A percentile compares a stretch with the other conserved stretches of the same genome.
These are phyloP conservation scores for Dujonia santamariae DNA, from an alignment of 1,139 yeast genomes.

Conservation along the genomic window DNA sequence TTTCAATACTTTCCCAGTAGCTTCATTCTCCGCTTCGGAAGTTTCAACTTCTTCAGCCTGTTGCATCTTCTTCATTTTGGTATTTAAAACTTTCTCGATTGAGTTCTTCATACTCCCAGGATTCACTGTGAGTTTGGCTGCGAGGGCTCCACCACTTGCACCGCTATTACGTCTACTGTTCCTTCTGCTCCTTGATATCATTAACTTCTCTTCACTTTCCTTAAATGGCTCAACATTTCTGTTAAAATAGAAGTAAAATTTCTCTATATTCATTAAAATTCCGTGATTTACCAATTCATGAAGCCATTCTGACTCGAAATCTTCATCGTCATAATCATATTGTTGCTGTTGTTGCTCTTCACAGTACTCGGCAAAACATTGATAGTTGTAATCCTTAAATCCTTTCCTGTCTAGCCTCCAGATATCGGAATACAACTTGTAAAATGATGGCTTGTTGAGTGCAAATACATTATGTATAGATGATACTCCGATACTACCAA, in stretches of 20 bases:
- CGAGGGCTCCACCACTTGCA: no score
- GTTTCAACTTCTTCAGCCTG: neutral
- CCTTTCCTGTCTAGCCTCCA: slow-evolving; percentile 9
- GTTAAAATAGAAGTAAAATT: slow-evolving; percentile 8
- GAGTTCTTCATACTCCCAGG: slow-evolving; percentile 2
- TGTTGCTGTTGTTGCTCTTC: slow-evolving; percentile 7
- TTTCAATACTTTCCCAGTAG: neutral
- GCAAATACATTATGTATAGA: slow-evolving; percentile 2
- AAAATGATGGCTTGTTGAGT: slow-evolving; percentile 8
- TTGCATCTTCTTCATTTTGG: slow-evolving; percentile 3
- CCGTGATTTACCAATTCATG: slow-evolving; percentile 8
- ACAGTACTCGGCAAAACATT: slow-evolving; percentile 8
- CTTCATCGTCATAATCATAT: slow-evolving; percentile 5
- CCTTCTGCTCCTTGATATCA: slow-evolving; percentile 4
- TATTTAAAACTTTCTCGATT: slow-evolving; percentile 2
- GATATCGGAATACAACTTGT: slow-evolving; percentile 7
- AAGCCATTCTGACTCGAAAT: neutral
- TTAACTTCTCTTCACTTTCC: slow-evolving; percentile 3
- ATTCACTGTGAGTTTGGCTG: neutral
- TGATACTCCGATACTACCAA: slow-evolving; percentile 4
- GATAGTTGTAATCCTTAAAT: slow-evolving; percentile 7
- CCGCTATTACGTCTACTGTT: neutral
- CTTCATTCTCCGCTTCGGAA: neutral
- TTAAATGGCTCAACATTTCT: slow-evolving; percentile 7
- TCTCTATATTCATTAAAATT: slow-evolving; percentile 10